Conservation (phyloP, 169 alveolate species). For the Neospora caninum region DNA sequence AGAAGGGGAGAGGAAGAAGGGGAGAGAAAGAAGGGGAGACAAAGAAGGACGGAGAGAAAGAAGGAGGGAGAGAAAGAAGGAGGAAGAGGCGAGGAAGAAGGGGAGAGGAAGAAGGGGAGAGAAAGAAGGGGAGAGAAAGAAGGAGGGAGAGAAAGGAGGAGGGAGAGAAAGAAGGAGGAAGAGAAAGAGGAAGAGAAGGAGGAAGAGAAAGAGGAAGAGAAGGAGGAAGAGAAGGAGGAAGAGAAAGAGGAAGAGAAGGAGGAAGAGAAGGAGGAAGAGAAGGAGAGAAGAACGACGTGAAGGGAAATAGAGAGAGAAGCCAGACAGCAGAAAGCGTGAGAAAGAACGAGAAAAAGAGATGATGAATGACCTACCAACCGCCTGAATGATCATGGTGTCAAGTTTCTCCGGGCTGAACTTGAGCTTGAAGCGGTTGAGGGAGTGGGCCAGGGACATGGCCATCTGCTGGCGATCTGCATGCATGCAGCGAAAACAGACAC, state of each 20-base stretch:
- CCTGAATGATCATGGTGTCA: slow-evolving; percentile 99
- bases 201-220: not conserved
- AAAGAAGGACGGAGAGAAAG: not conserved
- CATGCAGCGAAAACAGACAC: slow-evolving; percentile 41
- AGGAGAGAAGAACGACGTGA: too few relatives aligned
- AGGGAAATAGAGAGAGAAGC: too few relatives aligned
- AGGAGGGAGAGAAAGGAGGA: not conserved
- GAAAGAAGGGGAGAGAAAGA: too few relatives aligned
- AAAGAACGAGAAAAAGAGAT: too few relatives aligned
- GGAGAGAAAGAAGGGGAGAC: too few relatives aligned
- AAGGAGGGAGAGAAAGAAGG: not conserved
- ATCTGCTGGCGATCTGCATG: slow-evolving; percentile 80
- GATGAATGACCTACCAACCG: slow-evolving; percentile 85
- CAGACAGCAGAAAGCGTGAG: too few relatives aligned
- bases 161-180: not conserved
- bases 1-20: too few relatives aligned
- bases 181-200: not conserved
- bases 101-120: too few relatives aligned
- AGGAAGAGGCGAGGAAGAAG: not conserved
- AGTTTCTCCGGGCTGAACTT: slow-evolving; percentile 99
- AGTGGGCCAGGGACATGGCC: slow-evolving; percentile 92
- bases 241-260: too few relatives aligned
- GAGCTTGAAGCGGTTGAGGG: slow-evolving; percentile 94
- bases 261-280: too few relatives aligned
- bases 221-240: not conserved